These are phyloP conservation scores for Boletus sp. DNA, from an alignment of 768 basidiomycete genomes.

Conservation along the genomic window DNA sequence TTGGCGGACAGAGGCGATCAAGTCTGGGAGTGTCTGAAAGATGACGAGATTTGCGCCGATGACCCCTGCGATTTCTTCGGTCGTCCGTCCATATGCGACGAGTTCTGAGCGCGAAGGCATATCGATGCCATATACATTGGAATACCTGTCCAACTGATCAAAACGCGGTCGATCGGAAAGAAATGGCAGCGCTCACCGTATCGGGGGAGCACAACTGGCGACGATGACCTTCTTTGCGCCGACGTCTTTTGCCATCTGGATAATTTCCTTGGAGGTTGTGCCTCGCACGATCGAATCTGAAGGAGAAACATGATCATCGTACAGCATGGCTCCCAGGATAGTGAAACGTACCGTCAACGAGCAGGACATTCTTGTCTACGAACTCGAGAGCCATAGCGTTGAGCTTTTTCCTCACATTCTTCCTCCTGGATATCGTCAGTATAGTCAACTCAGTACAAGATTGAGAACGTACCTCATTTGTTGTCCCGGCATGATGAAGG, in stretches of 20 bases:
- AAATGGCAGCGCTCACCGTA: slow-evolving; percentile 52
- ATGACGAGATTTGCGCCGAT: slow-evolving; percentile 97
- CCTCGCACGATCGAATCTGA: slow-evolving; percentile 97
- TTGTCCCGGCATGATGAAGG: slow-evolving; percentile 99
- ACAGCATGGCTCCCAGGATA: background rate
- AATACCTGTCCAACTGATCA: slow-evolving; percentile 47
- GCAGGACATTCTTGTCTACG: slow-evolving; percentile 82
- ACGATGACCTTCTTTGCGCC: slow-evolving; percentile 95
- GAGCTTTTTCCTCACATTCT: slow-evolving; percentile 92
- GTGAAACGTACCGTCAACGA: slow-evolving; percentile 80
- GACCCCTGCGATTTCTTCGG: slow-evolving; percentile 65
- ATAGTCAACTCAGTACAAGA: background rate
- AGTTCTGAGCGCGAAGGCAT: slow-evolving; percentile 97
- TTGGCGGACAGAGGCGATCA: slow-evolving; percentile 80
- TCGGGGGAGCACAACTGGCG: slow-evolving; percentile 96
- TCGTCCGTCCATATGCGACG: slow-evolving; percentile 78
- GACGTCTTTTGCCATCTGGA: slow-evolving; percentile 99
- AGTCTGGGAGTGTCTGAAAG: slow-evolving; percentile 89
- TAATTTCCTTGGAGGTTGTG: slow-evolving; percentile 97
- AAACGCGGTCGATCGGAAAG: background rate
- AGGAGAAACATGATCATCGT: background rate
- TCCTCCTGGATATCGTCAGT: slow-evolving; percentile 51
- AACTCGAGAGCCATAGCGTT: slow-evolving; percentile 99
- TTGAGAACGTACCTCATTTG: slow-evolving; percentile 68
- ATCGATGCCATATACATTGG: slow-evolving; percentile 99